Evolutionary conservation across 345 rosid genomes (phyloP).

Genomic region (Rhizophora apiculata): DNA sequence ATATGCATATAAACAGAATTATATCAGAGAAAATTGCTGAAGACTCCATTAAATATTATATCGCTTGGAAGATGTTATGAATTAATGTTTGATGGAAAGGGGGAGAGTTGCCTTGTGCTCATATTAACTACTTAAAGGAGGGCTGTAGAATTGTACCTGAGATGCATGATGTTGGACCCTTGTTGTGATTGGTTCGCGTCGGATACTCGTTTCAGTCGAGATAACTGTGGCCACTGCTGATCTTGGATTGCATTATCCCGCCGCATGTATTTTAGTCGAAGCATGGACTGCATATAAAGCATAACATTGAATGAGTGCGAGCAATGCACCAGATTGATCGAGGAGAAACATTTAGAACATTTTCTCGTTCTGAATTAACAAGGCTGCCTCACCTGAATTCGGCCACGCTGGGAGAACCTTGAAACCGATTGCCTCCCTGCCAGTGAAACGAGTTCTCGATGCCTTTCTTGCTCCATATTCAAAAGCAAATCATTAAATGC

Average conservation of each 20-base stretch:
- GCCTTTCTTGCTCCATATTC: slow-evolving; percentile 56
- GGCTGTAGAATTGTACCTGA: slow-evolving; percentile 33
- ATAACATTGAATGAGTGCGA: background rate
- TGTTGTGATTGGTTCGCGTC: slow-evolving; percentile 30
- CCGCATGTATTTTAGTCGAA: slow-evolving; percentile 55
- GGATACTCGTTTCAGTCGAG: slow-evolving; percentile 12
- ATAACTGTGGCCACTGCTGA: slow-evolving; percentile 30
- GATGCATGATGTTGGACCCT: slow-evolving; percentile 46
- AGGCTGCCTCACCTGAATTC: slow-evolving; percentile 57
- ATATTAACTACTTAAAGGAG: too few species aligned
- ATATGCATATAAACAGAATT: too few species aligned
- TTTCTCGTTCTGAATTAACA: background rate
- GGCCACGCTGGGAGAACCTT: slow-evolving; percentile 63
- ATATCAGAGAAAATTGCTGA: too few species aligned
- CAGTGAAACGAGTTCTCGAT: slow-evolving; percentile 46
- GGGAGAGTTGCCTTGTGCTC: too few species aligned
- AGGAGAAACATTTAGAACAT: too few species aligned
- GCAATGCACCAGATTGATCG: too few species aligned
- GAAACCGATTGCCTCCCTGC: slow-evolving; percentile 53
- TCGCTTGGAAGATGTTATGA: too few species aligned
- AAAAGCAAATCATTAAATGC: slow-evolving; percentile 66
- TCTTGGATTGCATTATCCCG: slow-evolving; percentile 49
- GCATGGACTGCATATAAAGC: slow-evolving; percentile 47
- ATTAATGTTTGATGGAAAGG: too few species aligned
- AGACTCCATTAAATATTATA: too few species aligned